Evolutionary conservation across 352 stramenopile species (phyloP), one percentile per base, ranked within the genome.

Genomic region (Phytophthora idaei): DNA sequence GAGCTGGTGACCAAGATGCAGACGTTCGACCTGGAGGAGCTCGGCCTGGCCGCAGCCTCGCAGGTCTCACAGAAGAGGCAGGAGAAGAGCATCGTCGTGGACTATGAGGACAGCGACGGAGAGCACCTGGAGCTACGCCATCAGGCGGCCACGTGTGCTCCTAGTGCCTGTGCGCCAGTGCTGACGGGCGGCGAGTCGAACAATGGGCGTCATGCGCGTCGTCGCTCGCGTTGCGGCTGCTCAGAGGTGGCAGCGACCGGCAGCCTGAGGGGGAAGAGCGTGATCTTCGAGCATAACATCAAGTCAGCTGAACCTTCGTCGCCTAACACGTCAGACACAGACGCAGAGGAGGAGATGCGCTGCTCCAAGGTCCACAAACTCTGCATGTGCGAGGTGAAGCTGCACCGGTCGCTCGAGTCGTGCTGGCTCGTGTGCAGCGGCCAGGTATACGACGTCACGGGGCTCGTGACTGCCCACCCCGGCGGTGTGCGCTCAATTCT

Each of bases 401-500:
- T 81, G 41, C 97, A 99, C 85, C 94, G 89, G 53, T 90, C 80
- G 14, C 66, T 87, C 15, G 85, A 98, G 15, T 96, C 96, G 72
- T 98, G 92, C 67, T 99, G 97, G 97, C 73, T 99, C 36, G 92
- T 99, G 17, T 97, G 98, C 48, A 82, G 86, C 31, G 68, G 67
- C 42, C 79, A 90, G 15, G 89, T 97, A 31, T 96, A 95, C 67
- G 90, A 97, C 70, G 83, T 95, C 15, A 97, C 89, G 49, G 80
- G 85, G 11, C 72, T 95, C 11, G 61, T 96, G 17, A 73, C 82
- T 36, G 65, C 76, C 11, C 90, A 97, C 54, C 90, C 90, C 1
- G 90, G 87, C 4, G 90, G 90, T n/a, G 48, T 75, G 11, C 79
- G 85, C 52, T 93, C 83, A 34, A 92, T 96, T 36, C 56, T 95